Base-by-base conservation (phyloP, 495 filamentous ascomycete genomes). In the Evansstolkia leycettana region DNA sequence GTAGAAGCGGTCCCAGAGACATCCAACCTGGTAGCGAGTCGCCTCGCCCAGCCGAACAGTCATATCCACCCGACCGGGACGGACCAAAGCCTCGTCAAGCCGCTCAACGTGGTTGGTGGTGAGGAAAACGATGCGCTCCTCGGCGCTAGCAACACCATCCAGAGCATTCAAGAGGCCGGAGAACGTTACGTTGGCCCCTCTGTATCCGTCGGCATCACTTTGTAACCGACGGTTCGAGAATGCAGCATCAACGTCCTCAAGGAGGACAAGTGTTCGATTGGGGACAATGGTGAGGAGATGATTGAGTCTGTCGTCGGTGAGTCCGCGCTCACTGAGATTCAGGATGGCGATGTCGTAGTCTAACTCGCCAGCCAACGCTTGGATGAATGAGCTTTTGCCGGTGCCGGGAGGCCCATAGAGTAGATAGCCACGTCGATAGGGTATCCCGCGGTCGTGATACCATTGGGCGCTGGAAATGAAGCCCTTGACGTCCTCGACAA, bases 1-100 rank as follows among this genome's bases (percentile, higher is more conserved):
- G 42, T 95, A 98, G 57, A 96, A 98, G 18, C 90, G 74, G 54
- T 88, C 80, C 90, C 90, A 98, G 60, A 98, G 79, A 54, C 80
- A 65, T 5, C 60, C 75, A 11, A 89, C 84, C 54, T 95, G 89
- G 52, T 82, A 83, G 34, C 73, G 67, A 24, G 82, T 86, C 13
- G 88, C 85, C 52, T 90, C 82, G 10, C 88, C 92, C 29, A 98
- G 76, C 26, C 82, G 74, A 2, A 93, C 78, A 28, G 80, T 89
- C 78, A 96, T 84, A 55, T 98, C 90, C 1, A 98, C 85, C 34
- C 90, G 70, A 4, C 90, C 90, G 2, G 90, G 90, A 17, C 90
- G 72, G 17, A 98, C 81, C 27, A 98, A 63, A 15, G 90, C 90
- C 42, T 78, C 75, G 47, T 98, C 90, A 1, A 98, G 71, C 12